phyloP scores from a whole-genome alignment of 1,284 basidiomycete genomes.

The Fistulinella staudtii region DNA sequence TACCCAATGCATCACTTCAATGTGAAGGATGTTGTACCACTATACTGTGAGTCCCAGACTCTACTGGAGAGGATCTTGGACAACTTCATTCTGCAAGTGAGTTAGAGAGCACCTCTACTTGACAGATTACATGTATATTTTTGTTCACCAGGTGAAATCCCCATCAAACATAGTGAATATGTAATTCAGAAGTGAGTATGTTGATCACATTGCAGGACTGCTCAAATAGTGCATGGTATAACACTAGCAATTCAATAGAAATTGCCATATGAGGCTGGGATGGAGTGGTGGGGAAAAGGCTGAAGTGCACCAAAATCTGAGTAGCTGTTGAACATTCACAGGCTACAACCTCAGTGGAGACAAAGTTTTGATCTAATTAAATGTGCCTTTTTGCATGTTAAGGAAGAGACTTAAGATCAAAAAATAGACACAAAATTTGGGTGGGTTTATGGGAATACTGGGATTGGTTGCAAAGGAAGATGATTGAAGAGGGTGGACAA shows the following conservation, averaged over 20 bases:
- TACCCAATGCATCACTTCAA: neutral
- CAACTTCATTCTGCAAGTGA: too few relatives aligned
- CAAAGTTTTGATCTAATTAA: too few relatives aligned
- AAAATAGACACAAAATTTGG: neutral
- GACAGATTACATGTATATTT: neutral
- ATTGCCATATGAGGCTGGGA: conserved; percentile 7
- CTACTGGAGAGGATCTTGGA: too few relatives aligned
- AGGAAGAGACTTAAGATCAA: neutral
- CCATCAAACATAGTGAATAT: neutral
- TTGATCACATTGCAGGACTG: conserved; percentile 4
- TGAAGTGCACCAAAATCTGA: conserved; percentile 1
- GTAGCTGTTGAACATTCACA: neutral
- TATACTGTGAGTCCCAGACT: too few relatives aligned
- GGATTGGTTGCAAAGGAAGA: neutral
- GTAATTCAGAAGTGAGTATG: neutral
- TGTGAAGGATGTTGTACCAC: conserved; percentile 1
- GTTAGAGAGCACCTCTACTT: too few relatives aligned
- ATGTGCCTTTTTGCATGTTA: neutral
- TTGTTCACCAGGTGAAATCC: neutral
- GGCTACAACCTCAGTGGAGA: neutral
- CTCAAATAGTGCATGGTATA: conserved; percentile 7
- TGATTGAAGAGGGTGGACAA: neutral
- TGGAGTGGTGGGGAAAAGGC: conserved; percentile 1
- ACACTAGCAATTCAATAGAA: conserved; percentile 1
- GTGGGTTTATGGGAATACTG: neutral